Conservation (phyloP, 352 stramenopile species). For the Phytophthora megakarya region DNA sequence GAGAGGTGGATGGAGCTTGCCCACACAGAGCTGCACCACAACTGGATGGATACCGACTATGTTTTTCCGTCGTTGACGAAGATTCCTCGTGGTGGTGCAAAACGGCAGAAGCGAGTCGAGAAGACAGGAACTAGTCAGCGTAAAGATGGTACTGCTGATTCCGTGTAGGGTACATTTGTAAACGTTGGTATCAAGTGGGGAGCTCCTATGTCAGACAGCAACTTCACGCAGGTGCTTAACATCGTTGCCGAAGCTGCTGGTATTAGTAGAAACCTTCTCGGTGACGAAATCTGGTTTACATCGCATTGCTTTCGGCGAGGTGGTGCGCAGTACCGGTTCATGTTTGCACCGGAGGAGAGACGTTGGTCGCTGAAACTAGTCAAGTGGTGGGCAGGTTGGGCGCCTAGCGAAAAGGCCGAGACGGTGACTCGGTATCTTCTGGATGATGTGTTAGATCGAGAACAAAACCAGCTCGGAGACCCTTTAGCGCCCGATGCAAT, state of each 20-base stretch:
- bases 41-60: neutral
- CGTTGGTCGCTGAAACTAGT: constrained; percentile 29
- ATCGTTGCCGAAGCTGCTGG: constrained; percentile 7
- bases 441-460: constrained; percentile 3
- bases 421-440: constrained; percentile 5
- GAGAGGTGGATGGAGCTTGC: constrained; percentile 6
- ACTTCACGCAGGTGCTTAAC: constrained; percentile 20
- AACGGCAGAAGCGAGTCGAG: neutral
- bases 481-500: constrained; percentile 1
- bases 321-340: constrained; percentile 28
- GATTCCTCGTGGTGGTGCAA: neutral
- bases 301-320: constrained; percentile 17
- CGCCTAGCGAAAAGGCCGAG: constrained; percentile 6
- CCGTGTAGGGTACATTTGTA: neutral
- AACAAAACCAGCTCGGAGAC: neutral
- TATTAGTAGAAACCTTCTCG: neutral
- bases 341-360: constrained; percentile 21
- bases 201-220: constrained; percentile 7
- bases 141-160: too few species aligned
- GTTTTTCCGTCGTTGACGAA: constrained; percentile 6
- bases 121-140: neutral
- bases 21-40: neutral
- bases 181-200: constrained; percentile 6
- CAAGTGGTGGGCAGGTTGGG: constrained; percentile 22
- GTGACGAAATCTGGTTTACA: constrained; percentile 15